Evolutionary conservation across 768 basidiomycete genomes (phyloP), one percentile per base, ranked within the genome.

Genomic region (Suillus weaverae): DNA sequence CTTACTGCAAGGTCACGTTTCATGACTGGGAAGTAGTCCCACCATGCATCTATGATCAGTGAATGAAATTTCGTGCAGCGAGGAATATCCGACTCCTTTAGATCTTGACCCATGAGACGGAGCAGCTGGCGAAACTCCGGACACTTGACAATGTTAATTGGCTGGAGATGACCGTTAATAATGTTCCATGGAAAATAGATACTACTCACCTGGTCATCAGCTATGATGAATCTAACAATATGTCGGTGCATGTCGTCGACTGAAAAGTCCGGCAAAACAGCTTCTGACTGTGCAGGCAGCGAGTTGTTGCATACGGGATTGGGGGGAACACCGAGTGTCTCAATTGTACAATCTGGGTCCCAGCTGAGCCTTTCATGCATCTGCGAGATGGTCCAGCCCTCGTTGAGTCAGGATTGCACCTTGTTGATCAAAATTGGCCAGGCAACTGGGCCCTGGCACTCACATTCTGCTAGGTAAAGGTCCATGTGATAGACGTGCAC

Each of bases 131-230:
- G 39, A 63, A 76, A 76, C 32, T 74, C 69, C 18, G 14, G 50
- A 57, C 67, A 63, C 53, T 75, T 68, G 32, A 75, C 66, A 38
- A 76, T 62, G 63, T 74, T 73, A n/a, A 75, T 66, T 22, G 73
- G 69, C 74, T 75, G 14, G 14, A 39, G 22, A 35, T 4, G 13
- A 14, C 22, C 4, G 5, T 26, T 14, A 26, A 48, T 26, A 26
- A 57, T 39, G 7, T 20, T 57, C 4, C 22, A 26, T 39, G 10
- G 6, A 57, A 26, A 35, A 35, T 57, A 26, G 14, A 35, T 26
- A 35, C 32, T 26, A 57, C 46, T 48, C 55, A 57, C 55, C 55
- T 57, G 55, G 32, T 53, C 51, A n/a, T 53, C 20, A n/a, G 51
- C 51, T 26, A 53, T 33, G 22, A 53, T 53, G 32, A 53, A 53